Evolutionary conservation across 2,329 filamentous ascomycete species (phyloP), one percentile per base, ranked within the genome.

Genomic region (Fusarium sp.): DNA sequence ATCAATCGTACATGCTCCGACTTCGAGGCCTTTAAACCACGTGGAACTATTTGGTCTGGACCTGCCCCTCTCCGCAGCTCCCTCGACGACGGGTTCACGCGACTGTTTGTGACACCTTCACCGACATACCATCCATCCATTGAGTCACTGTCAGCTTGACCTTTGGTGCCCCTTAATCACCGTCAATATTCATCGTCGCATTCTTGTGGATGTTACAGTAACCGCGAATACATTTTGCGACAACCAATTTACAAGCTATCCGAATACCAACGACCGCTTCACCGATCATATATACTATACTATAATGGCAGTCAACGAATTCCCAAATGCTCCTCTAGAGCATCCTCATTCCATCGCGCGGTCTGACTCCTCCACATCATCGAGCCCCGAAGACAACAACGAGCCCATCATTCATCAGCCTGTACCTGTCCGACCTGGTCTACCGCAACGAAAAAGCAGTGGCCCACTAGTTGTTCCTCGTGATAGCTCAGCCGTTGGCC

Each of bases 401-500:
- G 79, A 81, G 21, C 72, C 76, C 44, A 71, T 78, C 26, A 84
- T 88, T 28, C 83, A 86, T 62, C 82, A 84, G 24, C 86, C 86
- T 29, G 77, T 85, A 11, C 85, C 86, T 3, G 80, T 80, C 18
- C 88, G 93, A 35, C 93, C 93, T 28, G 86, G 88, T 57, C 83
- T 95, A 63, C 88, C 88, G 20, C 92, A 88, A 72, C 87, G 92
- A 48, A 93, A 93, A 80, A 92, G 91, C 72, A 95, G 92, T 77
- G 92, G 92, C 59, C 93, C 93, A 47, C 91, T 96, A 69, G 92
- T 94, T 68, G 91, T 97, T 38, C 91, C 92, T 35, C 88, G 93
- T 71, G 92, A 95, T 76, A 92, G 87, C 74, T 89, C 88, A 21
- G 89, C 91, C 62, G 89, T 93, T 64, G 91, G 93, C 70, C 88